phyloP scores from a whole-genome alignment of 2,329 filamentous ascomycete genomes.

The Fusarium luffae region DNA sequence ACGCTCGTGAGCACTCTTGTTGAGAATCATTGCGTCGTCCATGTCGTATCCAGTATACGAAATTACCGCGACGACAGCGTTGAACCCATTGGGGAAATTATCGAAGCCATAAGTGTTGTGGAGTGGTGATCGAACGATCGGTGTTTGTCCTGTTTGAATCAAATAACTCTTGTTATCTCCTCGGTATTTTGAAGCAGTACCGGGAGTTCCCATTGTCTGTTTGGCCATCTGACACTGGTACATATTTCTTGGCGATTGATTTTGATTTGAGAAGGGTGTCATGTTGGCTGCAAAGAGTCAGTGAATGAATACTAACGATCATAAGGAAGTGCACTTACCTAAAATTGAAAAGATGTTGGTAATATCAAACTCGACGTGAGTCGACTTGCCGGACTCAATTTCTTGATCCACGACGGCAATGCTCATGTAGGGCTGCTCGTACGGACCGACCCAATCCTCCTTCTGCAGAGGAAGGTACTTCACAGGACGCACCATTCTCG shows the following conservation, averaged over 20 bases:
- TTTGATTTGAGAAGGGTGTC: constrained; percentile 98
- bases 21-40: constrained; percentile 99
- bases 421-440: constrained; percentile 98
- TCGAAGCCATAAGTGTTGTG: constrained; percentile 97
- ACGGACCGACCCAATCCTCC: constrained; percentile 88
- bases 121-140: constrained; percentile 88
- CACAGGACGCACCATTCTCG: constrained; percentile 89
- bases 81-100: constrained; percentile 97
- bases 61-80: constrained; percentile 95
- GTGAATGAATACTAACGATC: too few relatives aligned
- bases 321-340: too few relatives aligned
- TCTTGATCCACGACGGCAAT: constrained; percentile 93
- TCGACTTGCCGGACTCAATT: constrained; percentile 86
- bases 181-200: constrained; percentile 83
- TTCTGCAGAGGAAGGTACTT: constrained; percentile 91
- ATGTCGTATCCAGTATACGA: constrained; percentile 99
- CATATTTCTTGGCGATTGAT: constrained; percentile 99
- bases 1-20: constrained; percentile 95
- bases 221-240: constrained; percentile 99
- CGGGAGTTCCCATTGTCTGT: constrained; percentile 98
- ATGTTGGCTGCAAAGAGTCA: too few relatives aligned
- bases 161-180: constrained; percentile 98
- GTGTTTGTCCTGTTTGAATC: constrained; percentile 94
- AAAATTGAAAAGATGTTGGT: constrained; percentile 98
- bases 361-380: constrained; percentile 92